Base-by-base conservation (phyloP, 1,139 yeast species). In the Yamadazyma epiphylla region DNA sequence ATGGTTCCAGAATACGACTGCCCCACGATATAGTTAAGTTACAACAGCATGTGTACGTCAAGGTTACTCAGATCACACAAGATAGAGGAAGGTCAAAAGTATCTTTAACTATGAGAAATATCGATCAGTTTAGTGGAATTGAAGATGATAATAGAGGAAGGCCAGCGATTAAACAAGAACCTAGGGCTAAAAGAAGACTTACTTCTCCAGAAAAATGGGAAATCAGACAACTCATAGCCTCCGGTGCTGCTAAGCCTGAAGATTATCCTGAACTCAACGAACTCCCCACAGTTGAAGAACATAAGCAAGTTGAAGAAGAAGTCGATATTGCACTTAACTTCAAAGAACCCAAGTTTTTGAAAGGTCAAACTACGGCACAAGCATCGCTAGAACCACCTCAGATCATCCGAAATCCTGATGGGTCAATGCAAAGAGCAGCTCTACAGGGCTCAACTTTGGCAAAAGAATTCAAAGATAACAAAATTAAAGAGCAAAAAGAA, bases 191-290 rank as follows among this genome's bases (percentile, higher is more conserved):
- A 34, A 66, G 78, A 43, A 60, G 86, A 30, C 53, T 82, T 22
- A 80, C 94, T 0, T 82, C 94, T 0, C 94, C 95, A 1, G 97
- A 89, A 52, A 60, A 89, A 35, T 89, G 96, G 95, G 96, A 89
- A 48, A 70, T 86, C 30, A 66, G 85, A 20, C 96, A 89, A 48
- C 61, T 86, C 20, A 80, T 83, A 21, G 83, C 94, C 0, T 77
- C 94, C 3, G 95, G 95, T 2, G 91, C 75, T 0, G 76, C 77
- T 0, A 67, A 78, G 3, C 75, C 81, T 0, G 70, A 77, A 9
- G 91, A 82, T 37, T 80, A 80, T 45, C 91, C 91, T 2, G 94
- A 81, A 31, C 53, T 82, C 1, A 45, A 48, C 22, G 41, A 37
- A 2, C 20, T 7, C 9, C 9, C 7, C 7, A 17, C 10, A 17